Evolutionary conservation across 2,329 filamentous ascomycete genomes (phyloP).

Genomic region (Nothophaeocryptopus gaeumannii): DNA sequence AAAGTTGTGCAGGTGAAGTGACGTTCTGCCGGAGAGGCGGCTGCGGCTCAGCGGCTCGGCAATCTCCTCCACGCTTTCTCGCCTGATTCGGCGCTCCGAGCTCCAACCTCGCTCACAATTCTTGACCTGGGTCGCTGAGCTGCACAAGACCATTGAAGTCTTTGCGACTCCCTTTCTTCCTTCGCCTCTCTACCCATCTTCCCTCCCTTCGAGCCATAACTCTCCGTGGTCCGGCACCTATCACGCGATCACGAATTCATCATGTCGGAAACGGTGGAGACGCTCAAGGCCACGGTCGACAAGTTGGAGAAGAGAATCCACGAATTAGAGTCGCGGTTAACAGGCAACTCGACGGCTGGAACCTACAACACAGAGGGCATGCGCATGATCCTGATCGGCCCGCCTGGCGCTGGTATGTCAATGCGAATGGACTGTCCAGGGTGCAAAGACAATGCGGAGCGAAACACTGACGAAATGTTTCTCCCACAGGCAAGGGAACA

Average conservation of each 20-base stretch:
- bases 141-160: too few species aligned
- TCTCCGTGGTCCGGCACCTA: slow-evolving; percentile 15
- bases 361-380: slow-evolving; percentile 60
- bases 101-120: too few species aligned
- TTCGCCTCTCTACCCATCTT: not conserved
- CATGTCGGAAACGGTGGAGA: slow-evolving; percentile 25
- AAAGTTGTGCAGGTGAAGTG: too few species aligned
- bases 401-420: slow-evolving; percentile 86
- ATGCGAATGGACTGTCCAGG: slow-evolving; percentile 1
- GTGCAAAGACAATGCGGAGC: slow-evolving; percentile 5
- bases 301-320: slow-evolving; percentile 83
- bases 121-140: too few species aligned
- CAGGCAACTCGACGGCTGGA: slow-evolving; percentile 36
- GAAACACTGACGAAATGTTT: too few species aligned
- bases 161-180: too few species aligned
- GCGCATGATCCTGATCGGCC: slow-evolving; percentile 96
- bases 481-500: slow-evolving; percentile 82
- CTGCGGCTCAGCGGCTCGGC: too few species aligned
- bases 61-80: too few species aligned
- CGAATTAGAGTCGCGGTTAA: slow-evolving; percentile 73
- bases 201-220: not conserved
- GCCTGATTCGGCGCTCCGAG: too few species aligned
- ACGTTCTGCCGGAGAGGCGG: too few species aligned
- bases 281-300: slow-evolving; percentile 76
- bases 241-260: slow-evolving; percentile 8